These are phyloP conservation scores for Alternaria postmessia DNA, from an alignment of 2,329 filamentous ascomycete species.

Conservation along the genomic window DNA sequence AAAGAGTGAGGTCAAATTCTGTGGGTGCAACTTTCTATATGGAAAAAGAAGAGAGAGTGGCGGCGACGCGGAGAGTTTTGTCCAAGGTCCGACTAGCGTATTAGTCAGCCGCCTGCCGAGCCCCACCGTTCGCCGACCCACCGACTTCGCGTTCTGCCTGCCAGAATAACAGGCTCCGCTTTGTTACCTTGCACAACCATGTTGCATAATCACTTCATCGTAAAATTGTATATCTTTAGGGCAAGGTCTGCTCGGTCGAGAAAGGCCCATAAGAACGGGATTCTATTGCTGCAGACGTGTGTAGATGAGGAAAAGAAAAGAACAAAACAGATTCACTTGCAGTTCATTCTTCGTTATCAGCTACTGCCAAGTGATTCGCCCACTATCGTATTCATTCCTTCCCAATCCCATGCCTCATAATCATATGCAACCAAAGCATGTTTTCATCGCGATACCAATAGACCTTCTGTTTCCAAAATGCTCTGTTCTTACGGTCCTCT, in stretches of 20 bases:
- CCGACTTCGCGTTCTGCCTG: background rate
- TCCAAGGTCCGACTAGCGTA: background rate
- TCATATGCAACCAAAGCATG: background rate
- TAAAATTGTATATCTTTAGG: background rate
- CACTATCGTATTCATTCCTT: background rate
- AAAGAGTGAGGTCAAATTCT: conserved; percentile 67
- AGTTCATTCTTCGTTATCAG: background rate
- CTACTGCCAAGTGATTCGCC: background rate
- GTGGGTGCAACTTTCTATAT: conserved; percentile 52
- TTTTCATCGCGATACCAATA: background rate
- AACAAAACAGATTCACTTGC: too few relatives aligned
- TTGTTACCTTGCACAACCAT: background rate
- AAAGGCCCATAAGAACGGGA: too few relatives aligned
- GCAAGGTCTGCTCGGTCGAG: background rate
- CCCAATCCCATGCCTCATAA: background rate
- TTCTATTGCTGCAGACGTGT: too few relatives aligned
- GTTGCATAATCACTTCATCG: background rate
- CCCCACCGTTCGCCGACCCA: background rate
- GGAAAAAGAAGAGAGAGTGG: conserved; percentile 30
- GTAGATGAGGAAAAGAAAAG: too few relatives aligned
- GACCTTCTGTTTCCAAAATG: background rate
- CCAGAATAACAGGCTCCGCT: background rate
- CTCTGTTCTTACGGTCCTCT: background rate
- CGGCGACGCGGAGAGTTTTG: conserved; percentile 28
- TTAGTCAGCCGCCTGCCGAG: conserved; percentile 15